Evolutionary conservation across 1,284 basidiomycete species (phyloP), one percentile per base, ranked within the genome.

Genomic region (Ustilago hordei): DNA sequence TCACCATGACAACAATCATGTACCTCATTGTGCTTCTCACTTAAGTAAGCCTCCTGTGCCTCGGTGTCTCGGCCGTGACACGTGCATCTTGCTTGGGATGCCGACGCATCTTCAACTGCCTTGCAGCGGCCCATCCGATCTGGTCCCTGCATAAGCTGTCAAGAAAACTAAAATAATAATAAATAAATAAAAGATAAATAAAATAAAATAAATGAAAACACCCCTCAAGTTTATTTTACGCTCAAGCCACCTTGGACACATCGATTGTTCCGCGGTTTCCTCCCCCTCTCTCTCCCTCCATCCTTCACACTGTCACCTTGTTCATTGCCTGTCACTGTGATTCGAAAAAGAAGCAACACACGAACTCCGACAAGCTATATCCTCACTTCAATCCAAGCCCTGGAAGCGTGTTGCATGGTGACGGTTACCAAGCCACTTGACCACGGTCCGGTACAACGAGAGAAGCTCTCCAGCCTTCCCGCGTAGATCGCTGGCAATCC

Each of bases 121-220:
- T 34, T 50, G 48, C 48, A 50, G 48, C 15, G 48, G 48, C 13
- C n/a, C 8, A 9, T 32, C 31, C 48, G n/a, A 48, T 48, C 39
- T 45, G 11, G 48, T 60, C 35, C 45, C 58, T 60, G 58, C 35
- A 38, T 35, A 28, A 60, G 59, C 59, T 60, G 59, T 60, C 48
- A 53, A 32, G n/a, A 28, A 56, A 43, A 15, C 7, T 11, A 11
- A 19, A 45, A 45, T 23, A 28, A 28, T 28, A 28, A 28, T 19
- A 19, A 19, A 19, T 19, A 23, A 23, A 23, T 23, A 23, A 23
- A 23, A 23, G n/a, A n/a, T n/a, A 2, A 23, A 23, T 23, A 23
- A 23, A 28, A 23, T 3, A 23, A 23, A 23, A 23, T 23, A 23
- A 15, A n/a, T 3, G n/a, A 19, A 45, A 45, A 45, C 43, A 4